Evolutionary conservation across 164 flowering plant species (phyloP), one percentile per base, ranked within the genome.

Genomic region (Kalanchoe fedtschenkoi): DNA sequence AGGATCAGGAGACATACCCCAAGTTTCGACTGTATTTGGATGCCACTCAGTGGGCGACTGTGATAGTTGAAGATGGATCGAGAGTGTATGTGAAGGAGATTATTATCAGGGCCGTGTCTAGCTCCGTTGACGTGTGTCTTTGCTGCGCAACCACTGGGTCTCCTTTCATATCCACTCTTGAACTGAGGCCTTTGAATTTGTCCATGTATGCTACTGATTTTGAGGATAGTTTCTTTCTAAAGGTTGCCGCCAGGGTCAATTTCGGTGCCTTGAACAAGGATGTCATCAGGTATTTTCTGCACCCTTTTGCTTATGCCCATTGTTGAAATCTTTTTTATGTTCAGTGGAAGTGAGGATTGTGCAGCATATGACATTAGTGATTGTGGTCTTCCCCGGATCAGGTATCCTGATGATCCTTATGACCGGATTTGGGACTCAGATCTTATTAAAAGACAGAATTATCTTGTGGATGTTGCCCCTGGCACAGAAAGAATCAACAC

Each of bases 351-450:
- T 19, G 24, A n/a, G 22, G 26, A 44, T 21, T 6, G 53, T 19
- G 6, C 15, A 21, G 11, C 11, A 8, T 8, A n/a, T 47, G 21
- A 24, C 55, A 47, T 24, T 51, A 13, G 15, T 51, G 26, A 30
- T 22, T 22, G 30, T 24, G 30, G 39, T 37, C n/a, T 51, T 58
- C 21, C 34, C 5, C 28, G 41, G 17, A 7, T 62, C 81, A 92
- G 98, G 86, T 93, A 89, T 66, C 98, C 98, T 10, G 96, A 89
- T 73, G 97, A 93, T 64, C 98, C 97, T 2, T 93, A 86, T 78
- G 98, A 93, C 70, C 76, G 98, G 66, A 88, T 89, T 65, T 93
- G 98, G 98, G 82, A 73, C 15, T 89, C 98, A 0, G 98, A 93
- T 72, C 83, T 86, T 28, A 82, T 69, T 5, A 81, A 70, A 71